Conservation (phyloP, 441 rosid genomes). For the Syzygium malaccense region DNA sequence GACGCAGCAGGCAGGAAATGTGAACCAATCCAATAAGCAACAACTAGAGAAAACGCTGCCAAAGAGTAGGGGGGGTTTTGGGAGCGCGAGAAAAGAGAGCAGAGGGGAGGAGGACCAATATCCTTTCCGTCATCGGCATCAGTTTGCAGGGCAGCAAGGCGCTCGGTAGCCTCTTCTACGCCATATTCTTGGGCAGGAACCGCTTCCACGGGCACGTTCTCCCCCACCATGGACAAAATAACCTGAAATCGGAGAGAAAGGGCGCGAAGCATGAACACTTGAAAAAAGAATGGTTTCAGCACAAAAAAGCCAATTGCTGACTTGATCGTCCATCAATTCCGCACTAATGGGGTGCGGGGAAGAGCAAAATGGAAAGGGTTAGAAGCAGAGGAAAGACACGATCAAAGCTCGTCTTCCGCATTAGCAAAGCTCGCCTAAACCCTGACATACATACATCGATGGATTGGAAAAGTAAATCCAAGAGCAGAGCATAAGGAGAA, state of each 20-base stretch:
- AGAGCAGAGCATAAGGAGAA: not conserved
- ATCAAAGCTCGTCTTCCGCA: not conserved
- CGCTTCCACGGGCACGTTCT: conserved; percentile 17
- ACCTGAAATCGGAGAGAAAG: not conserved
- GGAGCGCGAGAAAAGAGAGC: not conserved
- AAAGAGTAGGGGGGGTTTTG: not conserved
- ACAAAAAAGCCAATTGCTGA: not conserved
- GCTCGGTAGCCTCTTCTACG: conserved; percentile 27
- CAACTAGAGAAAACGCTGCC: not conserved
- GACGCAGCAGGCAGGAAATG: not conserved
- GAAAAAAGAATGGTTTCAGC: not conserved
- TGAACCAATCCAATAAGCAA: not conserved
- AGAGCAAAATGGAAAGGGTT: not conserved
- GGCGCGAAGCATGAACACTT: not conserved
- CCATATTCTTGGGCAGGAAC: conserved; percentile 27
- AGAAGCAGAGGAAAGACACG: not conserved
- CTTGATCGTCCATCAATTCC: not conserved
- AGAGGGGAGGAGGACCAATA: conserved; percentile 2
- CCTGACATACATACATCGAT: not conserved
- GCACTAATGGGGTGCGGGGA: not conserved
- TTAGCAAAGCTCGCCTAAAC: not conserved
- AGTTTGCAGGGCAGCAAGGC: conserved; percentile 17
- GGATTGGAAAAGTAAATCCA: not conserved
- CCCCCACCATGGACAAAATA: conserved; percentile 35
- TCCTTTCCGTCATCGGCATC: conserved; percentile 61